Evolutionary conservation across 2,329 filamentous ascomycete genomes (phyloP).

Genomic region (Fusarium hostae): DNA sequence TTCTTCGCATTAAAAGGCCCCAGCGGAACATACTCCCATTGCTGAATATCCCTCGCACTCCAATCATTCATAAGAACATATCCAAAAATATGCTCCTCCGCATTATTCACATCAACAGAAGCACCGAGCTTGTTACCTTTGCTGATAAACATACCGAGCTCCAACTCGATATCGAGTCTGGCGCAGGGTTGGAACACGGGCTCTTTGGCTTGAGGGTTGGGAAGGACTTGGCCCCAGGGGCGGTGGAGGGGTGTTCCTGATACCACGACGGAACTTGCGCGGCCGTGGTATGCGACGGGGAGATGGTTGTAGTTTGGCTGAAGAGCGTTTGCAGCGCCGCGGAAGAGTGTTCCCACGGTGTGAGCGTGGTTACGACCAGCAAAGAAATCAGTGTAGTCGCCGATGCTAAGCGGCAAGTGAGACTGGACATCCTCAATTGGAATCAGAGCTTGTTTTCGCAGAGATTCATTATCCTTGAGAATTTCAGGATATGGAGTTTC

Average conservation of each 20-base stretch:
- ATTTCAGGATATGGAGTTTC: conserved; percentile 57
- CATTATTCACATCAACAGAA: conserved; percentile 71
- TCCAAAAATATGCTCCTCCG: conserved; percentile 77
- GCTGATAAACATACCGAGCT: conserved; percentile 80
- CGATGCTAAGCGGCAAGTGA: conserved; percentile 80
- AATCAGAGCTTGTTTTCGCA: conserved; percentile 47
- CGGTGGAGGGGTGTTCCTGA: conserved; percentile 78
- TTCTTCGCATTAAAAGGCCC: conserved; percentile 72
- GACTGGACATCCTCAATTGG: conserved; percentile 61
- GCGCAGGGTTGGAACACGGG: conserved; percentile 68
- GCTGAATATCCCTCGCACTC: conserved; percentile 71
- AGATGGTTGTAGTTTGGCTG: conserved; percentile 85
- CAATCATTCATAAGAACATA: conserved; percentile 73
- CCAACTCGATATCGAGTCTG: conserved; percentile 79
- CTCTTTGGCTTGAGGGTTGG: conserved; percentile 55
- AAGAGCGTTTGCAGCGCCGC: conserved; percentile 77
- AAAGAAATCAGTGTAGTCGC: conserved; percentile 89
- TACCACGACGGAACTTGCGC: conserved; percentile 78
- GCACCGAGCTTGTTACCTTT: conserved; percentile 72
- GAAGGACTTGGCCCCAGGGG: conserved; percentile 78
- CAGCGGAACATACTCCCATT: conserved; percentile 68
- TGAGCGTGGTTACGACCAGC: conserved; percentile 82
- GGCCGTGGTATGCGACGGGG: conserved; percentile 83
- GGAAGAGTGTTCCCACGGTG: conserved; percentile 74
- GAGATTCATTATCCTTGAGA: conserved; percentile 49